Evolutionary conservation across 805 yeast genomes (phyloP).

Genomic region (Hanseniaspora jakobsenii): DNA sequence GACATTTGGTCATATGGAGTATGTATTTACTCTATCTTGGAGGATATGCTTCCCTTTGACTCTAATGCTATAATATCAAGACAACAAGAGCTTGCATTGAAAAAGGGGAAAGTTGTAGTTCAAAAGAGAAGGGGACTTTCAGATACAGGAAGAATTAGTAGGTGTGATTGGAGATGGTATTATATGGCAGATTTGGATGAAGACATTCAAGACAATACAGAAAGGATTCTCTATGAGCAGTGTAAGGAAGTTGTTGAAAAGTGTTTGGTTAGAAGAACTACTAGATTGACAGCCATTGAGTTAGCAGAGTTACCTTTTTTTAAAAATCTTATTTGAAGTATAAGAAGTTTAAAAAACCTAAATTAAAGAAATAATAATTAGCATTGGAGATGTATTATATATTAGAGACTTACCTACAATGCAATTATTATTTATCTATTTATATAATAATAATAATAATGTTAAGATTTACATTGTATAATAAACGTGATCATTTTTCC

Average conservation of each 20-base stretch:
- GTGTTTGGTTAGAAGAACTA: conserved; percentile 16
- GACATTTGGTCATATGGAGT: conserved; percentile 97
- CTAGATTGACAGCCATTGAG: neutral
- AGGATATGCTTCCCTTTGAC: conserved; percentile 85
- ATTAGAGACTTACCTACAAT: too few relatives aligned
- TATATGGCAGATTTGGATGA: conserved; percentile 31
- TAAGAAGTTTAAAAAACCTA: too few relatives aligned
- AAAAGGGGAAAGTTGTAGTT: conserved; percentile 2
- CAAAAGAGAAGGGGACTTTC: conserved; percentile 33
- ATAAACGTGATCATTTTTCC: too few relatives aligned
- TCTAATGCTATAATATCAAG: conserved; percentile 33
- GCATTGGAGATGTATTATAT: too few relatives aligned
- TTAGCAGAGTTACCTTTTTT: conserved; percentile 6
- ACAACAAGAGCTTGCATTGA: conserved; percentile 22
- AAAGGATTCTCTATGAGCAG: neutral
- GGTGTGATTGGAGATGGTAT: conserved; percentile 85
- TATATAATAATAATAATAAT: too few relatives aligned
- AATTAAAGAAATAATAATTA: too few relatives aligned
- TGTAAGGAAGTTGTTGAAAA: conserved; percentile 14
- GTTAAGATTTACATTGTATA: too few relatives aligned
- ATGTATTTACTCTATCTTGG: conserved; percentile 69
- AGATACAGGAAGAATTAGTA: conserved; percentile 78
- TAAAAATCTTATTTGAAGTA: neutral
- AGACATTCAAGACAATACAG: conserved; percentile 3
- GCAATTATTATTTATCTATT: too few relatives aligned